phyloP scores from a whole-genome alignment of 106 monocot genomes.

The Gastrodia elata region DNA sequence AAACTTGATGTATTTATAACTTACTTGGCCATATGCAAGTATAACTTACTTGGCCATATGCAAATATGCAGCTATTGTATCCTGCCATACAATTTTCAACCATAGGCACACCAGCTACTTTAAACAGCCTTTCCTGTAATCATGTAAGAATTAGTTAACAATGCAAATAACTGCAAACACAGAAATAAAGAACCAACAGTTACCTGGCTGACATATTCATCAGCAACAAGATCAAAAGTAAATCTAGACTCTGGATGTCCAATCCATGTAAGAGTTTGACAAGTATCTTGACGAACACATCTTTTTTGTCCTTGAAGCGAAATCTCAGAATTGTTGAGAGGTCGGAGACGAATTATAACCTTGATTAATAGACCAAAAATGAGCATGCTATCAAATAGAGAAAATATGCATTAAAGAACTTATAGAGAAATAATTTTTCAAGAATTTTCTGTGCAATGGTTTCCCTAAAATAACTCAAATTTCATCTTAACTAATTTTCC shows the following conservation, averaged over 20 bases:
- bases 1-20: background rate
- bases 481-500: background rate
- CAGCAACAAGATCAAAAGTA: conserved; percentile 88
- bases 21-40: conserved; percentile 97
- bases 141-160: background rate
- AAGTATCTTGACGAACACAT: conserved; percentile 75
- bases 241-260: conserved; percentile 94
- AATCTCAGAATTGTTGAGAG: conserved; percentile 61
- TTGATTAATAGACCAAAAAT: conserved; percentile 7
- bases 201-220: conserved; percentile 84
- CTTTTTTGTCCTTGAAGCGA: conserved; percentile 68
- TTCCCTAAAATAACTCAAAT: background rate
- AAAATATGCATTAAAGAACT: background rate
- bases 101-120: conserved; percentile 90
- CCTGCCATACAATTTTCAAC: conserved; percentile 90
- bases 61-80: conserved; percentile 98
- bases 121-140: conserved; percentile 74
- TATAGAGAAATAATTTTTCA: background rate
- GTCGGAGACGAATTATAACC: conserved; percentile 82
- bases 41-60: conserved; percentile 80
- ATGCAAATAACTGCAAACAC: background rate
- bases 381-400: background rate
- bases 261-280: conserved; percentile 68
- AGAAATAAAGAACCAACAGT: background rate
- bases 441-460: background rate